Base-by-base conservation (phyloP, 257 asterid genomes). In the Lantana camara region DNA sequence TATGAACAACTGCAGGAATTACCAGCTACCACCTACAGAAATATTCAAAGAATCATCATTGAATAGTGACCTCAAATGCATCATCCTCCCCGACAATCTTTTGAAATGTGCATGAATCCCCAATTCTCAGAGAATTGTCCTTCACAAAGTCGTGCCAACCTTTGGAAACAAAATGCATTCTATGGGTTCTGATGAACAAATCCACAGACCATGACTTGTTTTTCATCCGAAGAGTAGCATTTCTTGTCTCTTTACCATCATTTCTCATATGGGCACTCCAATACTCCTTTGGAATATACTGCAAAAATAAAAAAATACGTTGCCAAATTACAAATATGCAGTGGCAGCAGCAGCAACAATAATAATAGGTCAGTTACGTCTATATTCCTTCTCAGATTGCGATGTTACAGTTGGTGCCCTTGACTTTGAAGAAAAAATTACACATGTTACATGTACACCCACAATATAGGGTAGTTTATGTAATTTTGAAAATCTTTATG, bases 81-180 rank as follows among this genome's bases (percentile, higher is more conserved):
- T 59, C 47, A 1, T n/a, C 13, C 16, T 15, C 20, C 30, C 37
- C 3, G 54, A 56, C 44, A 60, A 69, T 55, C 54, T 73, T 62
- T 12, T 65, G 24, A 62, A 73, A 69, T 54, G 46, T 64, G 75
- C 79, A 73, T 20, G 7, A 3, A 42, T 17, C 27, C 62, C 77
- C 77, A 29, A 0, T 4, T 35, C 58, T 14, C 42, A 73, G 48
- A 55, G 60, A 59, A 65, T 73, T 60, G 0, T 54, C 79, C 10
- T 4, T 11, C 24, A 49, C 3, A 61, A 77, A 73, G 12, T 47
- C 3, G 5, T 3, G 0, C 52, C 46, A 47, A 50, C 72, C 68
- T 27, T 0, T 20, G 0, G 2, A 0, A n/a, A n/a, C n/a, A 23
- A 76, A 53, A 9, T 0, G 2, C 52, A 6, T 24, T 23, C 75